These are phyloP conservation scores for Hysterium pulicare DNA, from an alignment of 2,329 filamentous ascomycete species.

Conservation along the genomic window DNA sequence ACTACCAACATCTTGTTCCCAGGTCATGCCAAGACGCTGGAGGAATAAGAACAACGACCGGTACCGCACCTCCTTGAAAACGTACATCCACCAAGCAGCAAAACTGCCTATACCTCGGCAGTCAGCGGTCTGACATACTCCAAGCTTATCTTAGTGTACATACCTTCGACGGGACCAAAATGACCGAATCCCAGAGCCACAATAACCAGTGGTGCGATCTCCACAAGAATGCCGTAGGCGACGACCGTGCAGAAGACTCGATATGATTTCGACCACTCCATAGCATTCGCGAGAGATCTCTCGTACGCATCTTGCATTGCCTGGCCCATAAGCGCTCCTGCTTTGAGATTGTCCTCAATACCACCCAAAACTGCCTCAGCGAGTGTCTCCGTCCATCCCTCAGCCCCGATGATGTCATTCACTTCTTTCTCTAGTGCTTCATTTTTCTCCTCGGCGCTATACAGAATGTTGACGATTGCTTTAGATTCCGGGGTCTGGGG, in stretches of 20 bases:
- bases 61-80: conserved; percentile 39
- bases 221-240: conserved; percentile 27
- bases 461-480: conserved; percentile 18
- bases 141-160: neutral
- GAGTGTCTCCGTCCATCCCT: conserved; percentile 30
- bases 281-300: conserved; percentile 19
- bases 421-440: conserved; percentile 17
- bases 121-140: neutral
- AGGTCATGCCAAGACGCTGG: conserved; percentile 43
- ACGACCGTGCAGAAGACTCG: conserved; percentile 26
- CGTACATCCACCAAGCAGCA: conserved; percentile 42
- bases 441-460: conserved; percentile 16
- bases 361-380: conserved; percentile 25
- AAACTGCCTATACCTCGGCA: conserved; percentile 24
- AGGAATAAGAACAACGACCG: conserved; percentile 45
- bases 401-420: conserved; percentile 20
- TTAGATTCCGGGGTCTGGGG: too few species aligned
- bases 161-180: conserved; percentile 29
- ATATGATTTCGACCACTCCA: conserved; percentile 27
- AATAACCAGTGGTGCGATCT: conserved; percentile 26
- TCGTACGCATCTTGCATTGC: conserved; percentile 22
- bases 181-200: conserved; percentile 32
- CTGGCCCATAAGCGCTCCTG: conserved; percentile 20
- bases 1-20: too few species aligned
- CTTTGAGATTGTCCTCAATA: conserved; percentile 22